Evolutionary conservation across 2,329 filamentous ascomycete species (phyloP), one percentile per base, ranked within the genome.

Genomic region (Hymenoscyphus albidus): DNA sequence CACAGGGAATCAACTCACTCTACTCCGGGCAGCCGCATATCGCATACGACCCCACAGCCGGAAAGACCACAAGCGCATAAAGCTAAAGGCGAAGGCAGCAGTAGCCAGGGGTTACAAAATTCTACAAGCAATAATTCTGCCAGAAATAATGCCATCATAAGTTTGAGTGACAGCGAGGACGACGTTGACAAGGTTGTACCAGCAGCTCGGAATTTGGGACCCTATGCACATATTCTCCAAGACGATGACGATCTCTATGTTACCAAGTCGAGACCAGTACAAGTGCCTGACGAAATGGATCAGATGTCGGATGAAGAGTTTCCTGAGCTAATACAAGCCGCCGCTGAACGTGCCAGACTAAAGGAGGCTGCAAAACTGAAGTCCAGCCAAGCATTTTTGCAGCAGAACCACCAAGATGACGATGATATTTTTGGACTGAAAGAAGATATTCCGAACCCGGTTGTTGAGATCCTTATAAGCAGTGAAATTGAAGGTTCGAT

Each of bases 381-480:
- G 27, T 58, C 62, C 7, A 55, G 51, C 5, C 64, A 60, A n/a
- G 61, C 62, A 3, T 67, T 66, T 31, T 51, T 57, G 22, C 61
- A 66, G n/a, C 51, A 63, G 27, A 70, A 68, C 58, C 65, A 69
- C 51, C 48, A 22, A 9, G 39, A 31, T 3, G 58, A 69, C 27
- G 69, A 69, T 38, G 58, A 67, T 9, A 67, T 67, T 54, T 22
- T 64, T 18, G 27, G 31, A 18, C 67, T 70, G 10, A 63, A 66
- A 10, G 31, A 59, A 1, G 42, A 42, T 13, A 60, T 68, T 18
- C 61, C 67, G 0, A 83, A 88, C 66, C 78, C 82, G 0, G 72
- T 83, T 13, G 81, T 91, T 51, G 79, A 84, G 63, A 84, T 94
- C 31, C 79, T 93, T 39, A 85, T 97, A 67, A 84, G 82, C 0